Percentiles rank a stretch among this genome's conserved stretches.
These are phyloP conservation scores for Tolypocladium album DNA, from an alignment of 2,329 filamentous ascomycete genomes.

Conservation along the genomic window DNA sequence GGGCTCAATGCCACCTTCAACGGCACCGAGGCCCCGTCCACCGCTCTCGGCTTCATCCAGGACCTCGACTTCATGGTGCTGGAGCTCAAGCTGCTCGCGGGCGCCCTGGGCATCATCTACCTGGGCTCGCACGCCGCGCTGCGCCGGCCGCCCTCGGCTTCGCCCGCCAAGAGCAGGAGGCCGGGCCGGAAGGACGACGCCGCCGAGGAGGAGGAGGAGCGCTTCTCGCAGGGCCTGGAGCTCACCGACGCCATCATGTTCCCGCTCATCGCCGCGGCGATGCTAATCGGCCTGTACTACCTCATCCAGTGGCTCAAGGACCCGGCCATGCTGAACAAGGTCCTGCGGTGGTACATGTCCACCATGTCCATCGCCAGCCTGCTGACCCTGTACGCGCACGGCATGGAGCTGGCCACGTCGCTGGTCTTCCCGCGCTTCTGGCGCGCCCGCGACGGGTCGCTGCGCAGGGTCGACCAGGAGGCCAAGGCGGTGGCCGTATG, in stretches of 20 bases:
- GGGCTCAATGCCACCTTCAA: constrained; percentile 18
- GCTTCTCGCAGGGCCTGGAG: constrained; percentile 37
- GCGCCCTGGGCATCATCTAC: constrained; percentile 75
- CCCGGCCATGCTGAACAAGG: constrained; percentile 68
- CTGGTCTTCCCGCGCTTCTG: constrained; percentile 68
- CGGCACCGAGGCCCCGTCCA: constrained; percentile 10
- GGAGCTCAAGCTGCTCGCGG: constrained; percentile 40
- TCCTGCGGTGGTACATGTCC: constrained; percentile 77
- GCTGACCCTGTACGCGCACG: constrained; percentile 62
- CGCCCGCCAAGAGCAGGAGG: constrained; percentile 38
- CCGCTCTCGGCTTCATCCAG: constrained; percentile 18
- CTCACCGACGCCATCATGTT: constrained; percentile 77
- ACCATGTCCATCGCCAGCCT: constrained; percentile 69
- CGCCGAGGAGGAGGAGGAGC: constrained; percentile 34
- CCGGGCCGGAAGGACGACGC: constrained; percentile 29
- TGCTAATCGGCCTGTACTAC: constrained; percentile 70
- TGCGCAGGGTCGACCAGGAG: constrained; percentile 35
- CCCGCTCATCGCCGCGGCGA: constrained; percentile 63
- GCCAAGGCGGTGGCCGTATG: constrained; percentile 26
- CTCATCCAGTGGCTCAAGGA: constrained; percentile 84
- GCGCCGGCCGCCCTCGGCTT: constrained; percentile 71
- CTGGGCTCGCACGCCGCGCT: constrained; percentile 78
- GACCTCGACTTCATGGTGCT: constrained; percentile 32
- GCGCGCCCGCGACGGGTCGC: constrained; percentile 27
- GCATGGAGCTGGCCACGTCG: constrained; percentile 50